A percentile compares a stretch with the other conserved stretches of the same genome.
Conservation (phyloP, 116 monocot species). For the Papilionanthe hybrid region DNA sequence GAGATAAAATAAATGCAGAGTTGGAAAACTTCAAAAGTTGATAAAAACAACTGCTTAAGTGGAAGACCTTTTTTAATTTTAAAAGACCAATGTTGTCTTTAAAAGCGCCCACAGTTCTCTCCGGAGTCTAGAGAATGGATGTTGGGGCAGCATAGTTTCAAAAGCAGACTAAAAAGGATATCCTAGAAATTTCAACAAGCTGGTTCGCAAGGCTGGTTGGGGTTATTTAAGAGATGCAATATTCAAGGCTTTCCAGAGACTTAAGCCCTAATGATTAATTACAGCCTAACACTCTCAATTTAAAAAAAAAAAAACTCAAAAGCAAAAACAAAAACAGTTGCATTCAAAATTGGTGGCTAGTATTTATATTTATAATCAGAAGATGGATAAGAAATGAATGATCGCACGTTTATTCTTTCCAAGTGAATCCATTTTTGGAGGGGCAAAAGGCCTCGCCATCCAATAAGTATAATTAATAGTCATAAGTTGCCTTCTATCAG, state of each 20-base stretch:
- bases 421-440: not conserved
- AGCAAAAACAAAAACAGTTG: too few species aligned
- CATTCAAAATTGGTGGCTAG: too few species aligned
- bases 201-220: not conserved
- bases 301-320: too few species aligned
- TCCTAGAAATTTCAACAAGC: not conserved
- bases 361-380: too few species aligned
- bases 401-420: not conserved
- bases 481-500: not conserved
- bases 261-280: too few species aligned
- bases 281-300: too few species aligned
- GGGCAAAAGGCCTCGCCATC: not conserved
- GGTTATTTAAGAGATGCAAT: too few species aligned
- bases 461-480: not conserved
- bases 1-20: not conserved
- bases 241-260: too few species aligned
- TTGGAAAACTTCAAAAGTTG: not conserved
- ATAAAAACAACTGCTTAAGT: not conserved
- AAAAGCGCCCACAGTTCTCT: not conserved
- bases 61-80: not conserved
- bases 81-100: not conserved
- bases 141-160: not conserved
- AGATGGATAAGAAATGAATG: too few species aligned
- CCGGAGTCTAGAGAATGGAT: not conserved
- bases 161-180: not conserved